Percentiles rank a stretch among this genome's conserved stretches.
Evolutionary conservation across 768 basidiomycete species (phyloP).

Genomic region (Steccherinum ochraceum): DNA sequence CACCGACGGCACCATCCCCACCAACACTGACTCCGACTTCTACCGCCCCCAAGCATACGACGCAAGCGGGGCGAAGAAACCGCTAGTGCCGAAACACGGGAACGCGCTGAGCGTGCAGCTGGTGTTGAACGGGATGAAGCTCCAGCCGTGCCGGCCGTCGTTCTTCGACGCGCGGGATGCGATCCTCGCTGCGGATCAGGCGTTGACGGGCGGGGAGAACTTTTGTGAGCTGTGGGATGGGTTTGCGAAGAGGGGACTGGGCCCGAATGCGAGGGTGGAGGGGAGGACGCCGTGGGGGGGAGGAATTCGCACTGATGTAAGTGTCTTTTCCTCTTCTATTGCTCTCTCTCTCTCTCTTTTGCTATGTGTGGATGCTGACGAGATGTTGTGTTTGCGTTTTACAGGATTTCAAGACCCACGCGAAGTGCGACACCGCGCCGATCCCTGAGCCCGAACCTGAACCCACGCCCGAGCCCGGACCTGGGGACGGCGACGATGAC

Average conservation of each 20-base stretch:
- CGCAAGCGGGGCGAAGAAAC: slow-evolving; percentile 37
- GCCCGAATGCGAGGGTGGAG: slow-evolving; percentile 64
- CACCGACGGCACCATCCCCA: slow-evolving; percentile 58
- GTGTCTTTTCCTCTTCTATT: not conserved
- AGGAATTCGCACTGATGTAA: slow-evolving; percentile 66
- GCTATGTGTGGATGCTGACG: not conserved
- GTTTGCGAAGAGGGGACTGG: slow-evolving; percentile 79
- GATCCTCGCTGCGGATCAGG: slow-evolving; percentile 85
- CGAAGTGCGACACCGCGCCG: slow-evolving; percentile 32
- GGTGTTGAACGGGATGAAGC: slow-evolving; percentile 88
- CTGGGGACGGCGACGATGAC: slow-evolving; percentile 28
- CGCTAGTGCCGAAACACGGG: slow-evolving; percentile 83
- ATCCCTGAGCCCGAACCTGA: slow-evolving; percentile 19
- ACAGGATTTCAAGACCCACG: slow-evolving; percentile 37
- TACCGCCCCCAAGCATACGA: slow-evolving; percentile 43
- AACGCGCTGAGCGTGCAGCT: slow-evolving; percentile 85
- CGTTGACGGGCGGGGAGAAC: slow-evolving; percentile 92
- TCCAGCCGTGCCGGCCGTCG: slow-evolving; percentile 84
- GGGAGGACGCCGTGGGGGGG: slow-evolving; percentile 91
- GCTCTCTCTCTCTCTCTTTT: not conserved
- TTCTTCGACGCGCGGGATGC: slow-evolving; percentile 91
- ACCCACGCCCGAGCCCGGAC: slow-evolving; percentile 23
- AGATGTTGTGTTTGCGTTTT: slow-evolving; percentile 2
- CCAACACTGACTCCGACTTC: slow-evolving; percentile 64
- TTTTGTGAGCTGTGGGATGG: slow-evolving; percentile 80